A percentile compares a stretch with the other conserved stretches of the same genome.
Conservation (phyloP, 2,329 filamentous ascomycete genomes). For the Amylocarpus encephaloides region DNA sequence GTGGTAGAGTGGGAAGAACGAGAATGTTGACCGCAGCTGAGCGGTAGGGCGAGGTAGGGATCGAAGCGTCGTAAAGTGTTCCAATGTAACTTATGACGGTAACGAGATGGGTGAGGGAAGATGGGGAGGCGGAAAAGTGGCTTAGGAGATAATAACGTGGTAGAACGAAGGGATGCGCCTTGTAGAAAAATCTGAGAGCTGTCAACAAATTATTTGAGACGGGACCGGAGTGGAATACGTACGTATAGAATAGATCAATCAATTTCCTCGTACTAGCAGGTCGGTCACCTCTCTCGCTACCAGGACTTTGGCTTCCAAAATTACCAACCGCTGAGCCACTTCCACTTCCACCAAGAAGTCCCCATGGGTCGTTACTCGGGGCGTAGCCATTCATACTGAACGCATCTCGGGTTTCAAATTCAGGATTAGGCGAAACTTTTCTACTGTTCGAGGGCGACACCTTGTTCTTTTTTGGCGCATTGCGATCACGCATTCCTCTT, state of each 20-base stretch:
- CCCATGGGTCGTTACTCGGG: background rate
- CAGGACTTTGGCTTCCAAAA: background rate
- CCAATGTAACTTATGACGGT: conserved; percentile 35
- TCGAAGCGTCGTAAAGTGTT: conserved; percentile 32
- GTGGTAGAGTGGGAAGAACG: conserved; percentile 26
- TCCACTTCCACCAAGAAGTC: conserved; percentile 12
- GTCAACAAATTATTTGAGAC: conserved; percentile 23
- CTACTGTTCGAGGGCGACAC: conserved; percentile 3
- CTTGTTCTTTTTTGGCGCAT: conserved; percentile 16
- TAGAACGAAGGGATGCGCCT: conserved; percentile 33
- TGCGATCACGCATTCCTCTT: conserved; percentile 34
- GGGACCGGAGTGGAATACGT: background rate
- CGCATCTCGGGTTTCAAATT: background rate
- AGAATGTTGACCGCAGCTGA: conserved; percentile 23
- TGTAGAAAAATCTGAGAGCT: conserved; percentile 29
- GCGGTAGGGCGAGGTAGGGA: conserved; percentile 30
- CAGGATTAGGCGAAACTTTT: conserved; percentile 6
- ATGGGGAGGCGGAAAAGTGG: conserved; percentile 30
- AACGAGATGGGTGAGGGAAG: conserved; percentile 28
- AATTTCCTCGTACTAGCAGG: conserved; percentile 20
- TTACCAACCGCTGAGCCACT: conserved; percentile 11
- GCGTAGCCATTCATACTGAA: background rate
- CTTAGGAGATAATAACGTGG: conserved; percentile 32
- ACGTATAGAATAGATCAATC: conserved; percentile 24
- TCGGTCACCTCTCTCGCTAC: background rate